phyloP scores from a whole-genome alignment of 2,329 filamentous ascomycete species.

The Calonectria montana region DNA sequence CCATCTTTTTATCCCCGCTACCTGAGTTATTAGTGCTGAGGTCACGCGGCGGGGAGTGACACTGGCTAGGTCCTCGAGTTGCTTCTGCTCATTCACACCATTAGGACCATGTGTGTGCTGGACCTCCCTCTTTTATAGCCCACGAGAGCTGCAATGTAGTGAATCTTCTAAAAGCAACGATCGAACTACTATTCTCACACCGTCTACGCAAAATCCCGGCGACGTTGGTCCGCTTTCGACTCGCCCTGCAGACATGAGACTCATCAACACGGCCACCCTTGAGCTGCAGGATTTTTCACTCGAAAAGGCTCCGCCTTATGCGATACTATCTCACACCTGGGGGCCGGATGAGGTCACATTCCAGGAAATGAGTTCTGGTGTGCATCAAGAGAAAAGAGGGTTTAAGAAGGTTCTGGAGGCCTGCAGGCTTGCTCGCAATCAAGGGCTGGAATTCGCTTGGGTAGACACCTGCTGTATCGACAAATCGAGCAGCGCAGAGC shows the following conservation, averaged over 20 bases:
- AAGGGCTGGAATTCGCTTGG: background rate
- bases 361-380: background rate
- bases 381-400: background rate
- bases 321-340: background rate
- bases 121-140: background rate
- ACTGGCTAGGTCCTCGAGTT: background rate
- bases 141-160: too few species aligned
- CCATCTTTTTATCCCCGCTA: background rate
- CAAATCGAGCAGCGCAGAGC: constrained; percentile 7
- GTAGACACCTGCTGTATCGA: constrained; percentile 11
- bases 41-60: background rate
- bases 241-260: background rate
- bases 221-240: background rate
- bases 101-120: background rate
- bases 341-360: background rate
- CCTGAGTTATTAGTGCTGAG: background rate
- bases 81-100: background rate
- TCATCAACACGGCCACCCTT: background rate
- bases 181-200: too few species aligned
- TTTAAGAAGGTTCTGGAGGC: background rate
- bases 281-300: background rate
- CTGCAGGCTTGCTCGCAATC: background rate
- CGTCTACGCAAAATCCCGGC: too few species aligned
- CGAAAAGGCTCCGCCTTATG: background rate
- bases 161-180: too few species aligned